Evolutionary conservation across 192 early-diverging fungal species (phyloP).

Genomic region (Gamsiella multidivaricata): DNA sequence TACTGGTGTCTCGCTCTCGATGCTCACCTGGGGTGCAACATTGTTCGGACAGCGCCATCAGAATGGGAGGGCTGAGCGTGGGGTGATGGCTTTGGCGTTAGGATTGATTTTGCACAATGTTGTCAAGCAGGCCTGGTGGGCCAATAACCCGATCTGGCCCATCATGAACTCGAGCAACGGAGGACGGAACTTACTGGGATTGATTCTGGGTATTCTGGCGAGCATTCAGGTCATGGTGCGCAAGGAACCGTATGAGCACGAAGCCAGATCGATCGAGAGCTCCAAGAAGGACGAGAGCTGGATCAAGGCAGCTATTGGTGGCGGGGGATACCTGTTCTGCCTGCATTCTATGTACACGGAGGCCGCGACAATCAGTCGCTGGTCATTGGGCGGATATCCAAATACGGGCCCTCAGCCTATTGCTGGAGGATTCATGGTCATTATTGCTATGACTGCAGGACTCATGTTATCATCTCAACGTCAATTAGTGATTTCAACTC

Average conservation of each 20-base stretch:
- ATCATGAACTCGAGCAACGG: constrained; percentile 80
- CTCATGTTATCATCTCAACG: constrained; percentile 60
- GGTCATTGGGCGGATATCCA: constrained; percentile 81
- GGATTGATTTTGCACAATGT: constrained; percentile 76
- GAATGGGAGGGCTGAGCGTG: constrained; percentile 68
- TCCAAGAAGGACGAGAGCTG: constrained; percentile 50
- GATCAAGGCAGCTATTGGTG: constrained; percentile 66
- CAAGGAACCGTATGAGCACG: constrained; percentile 28
- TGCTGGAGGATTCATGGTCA: constrained; percentile 74
- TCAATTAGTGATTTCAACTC: constrained; percentile 53
- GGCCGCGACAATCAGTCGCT: constrained; percentile 77
- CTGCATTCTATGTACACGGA: constrained; percentile 84
- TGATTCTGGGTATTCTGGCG: constrained; percentile 71
- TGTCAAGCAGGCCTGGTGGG: constrained; percentile 79
- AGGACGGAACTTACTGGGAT: constrained; percentile 75
- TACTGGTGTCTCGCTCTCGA: constrained; percentile 65
- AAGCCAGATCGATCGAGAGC: constrained; percentile 13
- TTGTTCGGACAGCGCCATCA: constrained; percentile 66
- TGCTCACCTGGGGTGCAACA: constrained; percentile 67
- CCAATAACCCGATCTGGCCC: constrained; percentile 85
- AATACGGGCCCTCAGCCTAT: constrained; percentile 78
- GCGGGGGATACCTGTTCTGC: constrained; percentile 73
- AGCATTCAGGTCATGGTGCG: constrained; percentile 66
- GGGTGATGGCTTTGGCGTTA: constrained; percentile 70
- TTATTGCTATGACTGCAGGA: constrained; percentile 68